Percentiles rank a stretch among this genome's conserved stretches.
Conservation (phyloP, 805 yeast genomes). For the Ogataea angusta region DNA sequence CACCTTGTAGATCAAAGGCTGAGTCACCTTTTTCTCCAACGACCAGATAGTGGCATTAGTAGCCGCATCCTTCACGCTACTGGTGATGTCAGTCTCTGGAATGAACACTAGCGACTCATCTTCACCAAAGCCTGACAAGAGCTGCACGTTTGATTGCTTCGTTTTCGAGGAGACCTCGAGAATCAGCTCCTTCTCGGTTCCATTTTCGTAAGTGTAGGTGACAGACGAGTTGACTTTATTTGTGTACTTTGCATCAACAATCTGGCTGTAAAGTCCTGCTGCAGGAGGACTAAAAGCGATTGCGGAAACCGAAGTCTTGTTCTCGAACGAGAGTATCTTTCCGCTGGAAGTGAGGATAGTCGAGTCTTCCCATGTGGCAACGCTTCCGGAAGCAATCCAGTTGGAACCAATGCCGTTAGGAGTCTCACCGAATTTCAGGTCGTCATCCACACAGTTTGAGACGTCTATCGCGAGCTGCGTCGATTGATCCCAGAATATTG, state of each 20-base stretch:
- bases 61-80: conserved; percentile 24
- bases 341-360: conserved; percentile 41
- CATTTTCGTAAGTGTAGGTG: conserved; percentile 37
- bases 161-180: conserved; percentile 32
- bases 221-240: conserved; percentile 36
- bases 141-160: conserved; percentile 37
- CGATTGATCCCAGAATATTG: conserved; percentile 56
- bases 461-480: conserved; percentile 45
- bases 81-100: conserved; percentile 27
- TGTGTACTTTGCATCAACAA: conserved; percentile 35
- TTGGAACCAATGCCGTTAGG: conserved; percentile 43
- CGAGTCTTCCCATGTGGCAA: conserved; percentile 51
- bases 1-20: conserved; percentile 32
- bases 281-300: conserved; percentile 39
- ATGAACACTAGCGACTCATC: conserved; percentile 31
- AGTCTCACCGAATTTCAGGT: conserved; percentile 22
- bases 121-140: conserved; percentile 39
- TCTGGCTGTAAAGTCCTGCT: conserved; percentile 36
- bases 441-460: conserved; percentile 48
- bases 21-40: conserved; percentile 20
- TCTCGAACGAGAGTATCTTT: conserved; percentile 29
- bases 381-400: conserved; percentile 60
- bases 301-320: conserved; percentile 30
- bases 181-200: conserved; percentile 32
- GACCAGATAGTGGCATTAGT: conserved; percentile 20